Evolutionary conservation across 768 basidiomycete genomes (phyloP), one percentile per base, ranked within the genome.

Genomic region (Psilocybe cyanescens): DNA sequence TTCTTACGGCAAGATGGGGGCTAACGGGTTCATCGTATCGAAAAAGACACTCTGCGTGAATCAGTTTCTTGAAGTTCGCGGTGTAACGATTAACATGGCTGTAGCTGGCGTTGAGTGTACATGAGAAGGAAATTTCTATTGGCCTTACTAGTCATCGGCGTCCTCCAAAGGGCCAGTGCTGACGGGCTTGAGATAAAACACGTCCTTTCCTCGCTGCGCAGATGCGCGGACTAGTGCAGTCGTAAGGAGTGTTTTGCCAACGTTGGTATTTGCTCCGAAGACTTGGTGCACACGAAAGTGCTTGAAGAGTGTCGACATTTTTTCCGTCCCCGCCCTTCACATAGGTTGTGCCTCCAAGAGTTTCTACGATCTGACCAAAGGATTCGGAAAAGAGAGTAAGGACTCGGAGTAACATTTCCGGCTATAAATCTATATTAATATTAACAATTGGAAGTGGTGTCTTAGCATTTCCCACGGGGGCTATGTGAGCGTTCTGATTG

Each of bases 201-300:
- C 87, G 39, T 75, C 70, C 2, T 79, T 78, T 28, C 79, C 77
- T 57, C 72, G 76, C 1, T 81, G 72, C 0, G 88, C 88, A n/a
- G 92, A 92, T 0, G 92, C 89, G 37, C 92, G 83, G 47, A 89
- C 85, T 37, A 99, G 86, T 1, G 93, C 93, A 2, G 95, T 86
- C 1, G 94, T 91, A 57, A 98, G 78, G 60, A 98, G 19, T 83
- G 96, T 97, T 76, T 99, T 98, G 29, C 97, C 97, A 53, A 98
- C 95, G 74, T 95, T 89, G 2, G 97, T 99, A 75, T 97, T 97
- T 1, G 96, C 95, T 33, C 97, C 97, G 70, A 97, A 97, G 61
- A 98, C 79, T 72, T 97, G 94, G 73, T 95, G 92, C 31, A 95
- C 79, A 16, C 94, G 86, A 35, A 98, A 83, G 70, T 95, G 83